Base-by-base conservation (phyloP, 495 filamentous ascomycete species). In the Lasiosphaeria hispida region DNA sequence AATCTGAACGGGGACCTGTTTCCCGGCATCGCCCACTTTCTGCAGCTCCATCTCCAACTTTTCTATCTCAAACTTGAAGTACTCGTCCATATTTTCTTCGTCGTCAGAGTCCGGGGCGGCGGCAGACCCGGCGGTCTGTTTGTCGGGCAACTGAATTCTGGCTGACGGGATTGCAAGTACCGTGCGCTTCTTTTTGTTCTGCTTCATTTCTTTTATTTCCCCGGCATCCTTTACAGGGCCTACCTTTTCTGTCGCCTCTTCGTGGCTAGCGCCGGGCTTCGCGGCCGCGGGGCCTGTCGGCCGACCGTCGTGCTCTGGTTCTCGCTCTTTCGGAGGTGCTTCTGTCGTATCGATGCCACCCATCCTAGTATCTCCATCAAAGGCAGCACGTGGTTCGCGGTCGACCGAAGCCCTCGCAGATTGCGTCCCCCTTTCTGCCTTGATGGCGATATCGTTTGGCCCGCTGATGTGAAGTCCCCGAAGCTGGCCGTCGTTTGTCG, bases 41-140 rank as follows among this genome's bases (percentile, higher is more conserved):
- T 68, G 67, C 19, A 83, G 59, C 23, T 81, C 70, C 1, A 59
- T 60, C 34, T 80, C 72, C 1, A 69, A 58, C 47, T 80, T 74
- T 7, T 62, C 59, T 52, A 81, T 80, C 53, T 77, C 64, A 2
- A 68, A 58, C 47, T 78, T 72, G 41, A 83, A 79, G 35, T 78
- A 77, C 17, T 77, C 75, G 23, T 77, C 78, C 48, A 82, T 72
- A 34, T 81, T 79, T 44, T 82, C 77, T 19, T 80, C 72, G n/a
- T 68, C 78, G 13, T 75, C 79, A n/a, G 78, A 80, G 40, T 80
- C 78, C 3, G 75, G 74, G 36, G 65, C 72, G 0, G 64, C 45
- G n/a, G 67, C 63, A 36, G 67, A 53, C 4, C 61, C 19, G 7
- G 58, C 55, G 4, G 50, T 41, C 57, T 71, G 68, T 36, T 64